Evolutionary conservation across 1,284 basidiomycete genomes (phyloP).

Genomic region (Melampsora occidentalis): DNA sequence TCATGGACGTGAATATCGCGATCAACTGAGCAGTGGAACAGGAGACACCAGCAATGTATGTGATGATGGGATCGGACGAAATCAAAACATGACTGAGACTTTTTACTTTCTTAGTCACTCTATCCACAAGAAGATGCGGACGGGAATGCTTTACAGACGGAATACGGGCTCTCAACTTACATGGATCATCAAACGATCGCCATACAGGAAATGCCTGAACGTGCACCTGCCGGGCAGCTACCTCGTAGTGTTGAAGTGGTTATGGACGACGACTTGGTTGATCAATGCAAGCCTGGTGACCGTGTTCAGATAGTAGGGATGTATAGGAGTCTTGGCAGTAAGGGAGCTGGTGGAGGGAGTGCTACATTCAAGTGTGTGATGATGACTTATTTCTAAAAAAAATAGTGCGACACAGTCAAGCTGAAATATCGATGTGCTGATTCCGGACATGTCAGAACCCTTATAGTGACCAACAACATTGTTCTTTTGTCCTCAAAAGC

Average conservation of each 20-base stretch:
- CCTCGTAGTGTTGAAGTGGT: constrained; percentile 94
- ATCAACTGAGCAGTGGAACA: constrained; percentile 74
- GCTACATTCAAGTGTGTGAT: constrained; percentile 74
- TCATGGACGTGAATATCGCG: constrained; percentile 86
- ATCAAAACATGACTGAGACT: constrained; percentile 63
- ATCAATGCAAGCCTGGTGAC: constrained; percentile 96
- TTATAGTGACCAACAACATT: constrained; percentile 92
- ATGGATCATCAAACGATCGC: constrained; percentile 95
- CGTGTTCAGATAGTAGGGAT: constrained; percentile 94
- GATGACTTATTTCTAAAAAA: constrained; percentile 34
- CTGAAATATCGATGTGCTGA: neutral
- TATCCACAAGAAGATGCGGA: constrained; percentile 89
- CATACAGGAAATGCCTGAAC: constrained; percentile 99
- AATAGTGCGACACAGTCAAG: neutral
- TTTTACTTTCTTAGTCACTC: constrained; percentile 58
- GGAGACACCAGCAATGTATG: constrained; percentile 59
- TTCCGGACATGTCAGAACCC: constrained; percentile 62
- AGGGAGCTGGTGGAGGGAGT: constrained; percentile 68
- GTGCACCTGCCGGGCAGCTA: constrained; percentile 92
- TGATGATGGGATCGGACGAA: constrained; percentile 53
- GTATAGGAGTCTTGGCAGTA: constrained; percentile 85
- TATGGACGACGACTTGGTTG: constrained; percentile 93
- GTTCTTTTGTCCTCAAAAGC: constrained; percentile 94
- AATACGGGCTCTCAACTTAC: constrained; percentile 89
- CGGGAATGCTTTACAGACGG: constrained; percentile 79